Conservation (phyloP, 306 rosid species). For the Vigna radiata region DNA sequence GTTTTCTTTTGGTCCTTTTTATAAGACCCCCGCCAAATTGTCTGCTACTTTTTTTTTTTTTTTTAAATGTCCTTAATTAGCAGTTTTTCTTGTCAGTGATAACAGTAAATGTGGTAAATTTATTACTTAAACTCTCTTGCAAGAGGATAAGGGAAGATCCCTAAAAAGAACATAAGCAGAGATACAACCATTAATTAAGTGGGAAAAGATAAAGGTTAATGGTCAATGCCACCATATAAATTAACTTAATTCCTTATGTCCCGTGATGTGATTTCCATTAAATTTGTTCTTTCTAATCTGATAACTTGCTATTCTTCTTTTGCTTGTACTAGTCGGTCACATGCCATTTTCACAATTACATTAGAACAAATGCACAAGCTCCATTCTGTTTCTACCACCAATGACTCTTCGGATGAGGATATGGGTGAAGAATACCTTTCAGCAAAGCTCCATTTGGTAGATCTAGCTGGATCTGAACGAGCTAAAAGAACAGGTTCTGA, state of each 20-base stretch:
- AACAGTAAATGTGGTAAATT: not conserved
- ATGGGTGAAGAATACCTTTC: conserved; percentile 88
- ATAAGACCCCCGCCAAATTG: not conserved
- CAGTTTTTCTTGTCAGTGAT: not conserved
- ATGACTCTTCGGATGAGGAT: conserved; percentile 70
- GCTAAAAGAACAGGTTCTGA: conserved; percentile 88
- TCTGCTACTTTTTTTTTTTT: not conserved
- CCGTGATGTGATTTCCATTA: conserved; percentile 9
- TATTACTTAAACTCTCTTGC: not conserved
- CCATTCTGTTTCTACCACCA: conserved; percentile 60
- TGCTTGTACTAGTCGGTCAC: conserved; percentile 75
- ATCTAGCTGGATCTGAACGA: conserved; percentile 92
- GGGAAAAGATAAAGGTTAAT: not conserved
- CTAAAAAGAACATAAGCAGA: not conserved
- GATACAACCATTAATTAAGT: not conserved
- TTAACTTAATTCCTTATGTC: not conserved
- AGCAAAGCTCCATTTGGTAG: conserved; percentile 88
- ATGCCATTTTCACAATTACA: conserved; percentile 92
- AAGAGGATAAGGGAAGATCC: not conserved
- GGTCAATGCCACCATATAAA: not conserved
- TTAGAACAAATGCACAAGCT: conserved; percentile 80
- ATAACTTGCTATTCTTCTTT: conserved; percentile 41
- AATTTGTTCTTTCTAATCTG: conserved; percentile 43
- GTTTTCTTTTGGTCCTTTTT: not conserved
- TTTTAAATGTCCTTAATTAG: not conserved